Evolutionary conservation across 2,329 filamentous ascomycete species (phyloP).

Genomic region (Penicillium sp.): DNA sequence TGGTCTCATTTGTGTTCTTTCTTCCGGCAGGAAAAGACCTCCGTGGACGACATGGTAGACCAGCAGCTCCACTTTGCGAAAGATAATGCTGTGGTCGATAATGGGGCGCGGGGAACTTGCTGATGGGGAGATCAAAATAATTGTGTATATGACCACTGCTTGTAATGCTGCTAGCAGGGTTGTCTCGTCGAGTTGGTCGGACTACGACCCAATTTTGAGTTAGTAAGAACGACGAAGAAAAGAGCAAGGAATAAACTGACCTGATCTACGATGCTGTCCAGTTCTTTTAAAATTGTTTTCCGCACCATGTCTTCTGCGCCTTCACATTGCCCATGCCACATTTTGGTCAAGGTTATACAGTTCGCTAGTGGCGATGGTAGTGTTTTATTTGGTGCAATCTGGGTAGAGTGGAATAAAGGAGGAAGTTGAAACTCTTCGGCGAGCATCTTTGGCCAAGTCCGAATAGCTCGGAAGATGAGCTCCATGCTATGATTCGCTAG

Average conservation of each 20-base stretch:
- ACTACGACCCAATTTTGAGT: slow-evolving; percentile 5
- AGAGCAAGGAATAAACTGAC: slow-evolving; percentile 28
- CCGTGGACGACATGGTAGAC: slow-evolving; percentile 33
- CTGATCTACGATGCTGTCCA: slow-evolving; percentile 32
- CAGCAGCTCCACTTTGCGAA: slow-evolving; percentile 34
- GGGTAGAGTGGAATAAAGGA: slow-evolving; percentile 38
- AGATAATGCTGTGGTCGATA: slow-evolving; percentile 21
- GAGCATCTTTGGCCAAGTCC: slow-evolving; percentile 43
- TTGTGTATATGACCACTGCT: slow-evolving; percentile 39
- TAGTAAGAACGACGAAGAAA: not conserved
- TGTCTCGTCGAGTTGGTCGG: slow-evolving; percentile 33
- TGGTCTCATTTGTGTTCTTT: slow-evolving; percentile 32
- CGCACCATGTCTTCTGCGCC: slow-evolving; percentile 34
- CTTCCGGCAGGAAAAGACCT: slow-evolving; percentile 40
- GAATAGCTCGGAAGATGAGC: slow-evolving; percentile 36
- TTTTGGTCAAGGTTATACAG: slow-evolving; percentile 39
- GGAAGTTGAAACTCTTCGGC: slow-evolving; percentile 40
- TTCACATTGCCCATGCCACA: slow-evolving; percentile 39
- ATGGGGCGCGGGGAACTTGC: slow-evolving; percentile 20
- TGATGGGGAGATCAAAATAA: slow-evolving; percentile 42
- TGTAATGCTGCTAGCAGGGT: slow-evolving; percentile 40
- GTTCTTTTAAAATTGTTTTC: slow-evolving; percentile 34
- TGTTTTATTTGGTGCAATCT: slow-evolving; percentile 14
- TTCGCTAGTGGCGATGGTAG: slow-evolving; percentile 35
- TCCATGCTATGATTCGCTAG: slow-evolving; percentile 31